Base-by-base conservation (phyloP, 2,329 filamentous ascomycete genomes). In the Hyphodiscus sp. region DNA sequence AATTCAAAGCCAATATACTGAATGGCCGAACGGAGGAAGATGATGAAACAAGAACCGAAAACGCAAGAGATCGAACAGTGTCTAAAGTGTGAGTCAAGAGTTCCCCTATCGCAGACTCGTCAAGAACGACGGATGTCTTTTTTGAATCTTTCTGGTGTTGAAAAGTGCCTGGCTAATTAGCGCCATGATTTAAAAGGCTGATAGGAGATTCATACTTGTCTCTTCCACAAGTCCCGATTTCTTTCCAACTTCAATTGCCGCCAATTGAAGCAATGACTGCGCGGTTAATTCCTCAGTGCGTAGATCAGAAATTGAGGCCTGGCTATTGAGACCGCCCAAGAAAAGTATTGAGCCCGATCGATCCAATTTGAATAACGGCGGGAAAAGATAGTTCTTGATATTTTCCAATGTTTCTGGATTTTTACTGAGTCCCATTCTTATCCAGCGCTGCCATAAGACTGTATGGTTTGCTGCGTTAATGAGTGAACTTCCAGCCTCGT, bases 11-110 rank as follows among this genome's bases (percentile, higher is more conserved):
- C 10, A 73, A 76, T 0, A 71, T 63, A 0, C 85, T 85, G 50
- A 95, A 84, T 1, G 90, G 86, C 50, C 82, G 83, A 2, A 87
- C 90, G 0, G 85, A 85, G 1, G 87, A 82, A 10, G 84, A 82
- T 0, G 89, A 92, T 10, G 85, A 84, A 13, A 90, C 81, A 8
- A 96, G 77, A 13, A 96, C 78, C 26, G 89, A 89, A 41, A 96
- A 78, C 0, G 89, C 89, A n/a, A 91, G 81, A 20, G 91, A 80
- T 26, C 91, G 83, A 50, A 92, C 84, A 58, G 82, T 75, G 62
- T 82, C 73, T 62, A 81, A 81, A 43, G 75, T 75, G 70, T 81
- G 76, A 2, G 72, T 71, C 29, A 86, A 68, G 2, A 85, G 74
- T 33, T 65, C 70, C 41, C 79, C 76, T 8, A 86, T 68, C 2